A percentile compares a stretch with the other conserved stretches of the same genome.
These are phyloP conservation scores for Mallotus repandus DNA, from an alignment of 441 rosid species.

Conservation along the genomic window DNA sequence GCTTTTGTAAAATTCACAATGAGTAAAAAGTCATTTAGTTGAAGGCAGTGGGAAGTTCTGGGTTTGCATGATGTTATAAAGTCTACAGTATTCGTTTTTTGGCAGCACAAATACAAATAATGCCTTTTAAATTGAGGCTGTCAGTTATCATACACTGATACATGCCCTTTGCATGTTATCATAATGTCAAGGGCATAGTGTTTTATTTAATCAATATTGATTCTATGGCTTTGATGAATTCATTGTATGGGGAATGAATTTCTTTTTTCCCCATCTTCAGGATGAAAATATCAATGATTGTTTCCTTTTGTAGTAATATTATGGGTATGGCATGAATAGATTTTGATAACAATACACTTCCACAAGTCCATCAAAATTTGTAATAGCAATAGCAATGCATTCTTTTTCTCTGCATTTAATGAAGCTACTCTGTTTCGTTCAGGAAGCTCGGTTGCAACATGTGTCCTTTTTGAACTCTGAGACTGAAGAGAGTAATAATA, in stretches of 20 bases:
- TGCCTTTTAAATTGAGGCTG: not conserved
- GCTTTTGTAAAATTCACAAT: constrained; percentile 12
- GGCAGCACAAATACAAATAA: not conserved
- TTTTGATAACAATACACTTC: not conserved
- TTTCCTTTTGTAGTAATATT: not conserved
- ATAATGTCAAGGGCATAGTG: not conserved
- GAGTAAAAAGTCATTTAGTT: not conserved
- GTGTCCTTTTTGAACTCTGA: constrained; percentile 39
- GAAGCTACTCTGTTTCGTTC: constrained; percentile 30
- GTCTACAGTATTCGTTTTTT: not conserved
- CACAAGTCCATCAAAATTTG: not conserved
- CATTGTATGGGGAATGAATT: not conserved
- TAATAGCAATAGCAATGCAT: not conserved
- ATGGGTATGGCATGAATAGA: not conserved
- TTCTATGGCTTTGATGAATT: not conserved
- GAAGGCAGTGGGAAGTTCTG: not conserved
- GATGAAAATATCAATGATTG: not conserved
- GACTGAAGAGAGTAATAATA: constrained; percentile 41
- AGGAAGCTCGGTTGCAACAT: constrained; percentile 53
- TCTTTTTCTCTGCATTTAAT: not conserved
- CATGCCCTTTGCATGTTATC: constrained; percentile 4
- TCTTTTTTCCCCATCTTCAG: not conserved
- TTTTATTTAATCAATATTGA: not conserved
- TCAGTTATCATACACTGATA: not conserved
- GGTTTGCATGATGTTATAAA: constrained; percentile 3